Conservation (phyloP, 1,284 basidiomycete genomes). For the Leccinum subrobustum region DNA sequence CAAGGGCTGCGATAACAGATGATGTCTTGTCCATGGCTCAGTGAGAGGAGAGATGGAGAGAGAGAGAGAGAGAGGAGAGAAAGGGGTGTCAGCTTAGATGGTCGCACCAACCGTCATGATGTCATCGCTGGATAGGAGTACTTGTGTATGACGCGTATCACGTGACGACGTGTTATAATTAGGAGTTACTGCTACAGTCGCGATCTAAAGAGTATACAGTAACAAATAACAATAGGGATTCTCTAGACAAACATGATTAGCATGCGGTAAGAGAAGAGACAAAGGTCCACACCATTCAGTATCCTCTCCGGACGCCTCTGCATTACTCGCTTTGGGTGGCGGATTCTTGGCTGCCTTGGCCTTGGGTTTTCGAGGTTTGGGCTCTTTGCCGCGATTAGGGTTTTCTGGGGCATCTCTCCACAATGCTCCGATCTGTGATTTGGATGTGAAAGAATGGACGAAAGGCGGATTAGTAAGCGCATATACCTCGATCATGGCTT, state of each 20-base stretch:
- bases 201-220: background rate
- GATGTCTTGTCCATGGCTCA: constrained; percentile 55
- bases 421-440: constrained; percentile 46
- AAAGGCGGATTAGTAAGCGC: constrained; percentile 11
- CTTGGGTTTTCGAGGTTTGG: constrained; percentile 42
- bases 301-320: constrained; percentile 25
- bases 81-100: constrained; percentile 1
- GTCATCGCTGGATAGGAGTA: constrained; percentile 17
- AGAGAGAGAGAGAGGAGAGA: background rate
- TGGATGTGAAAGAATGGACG: constrained; percentile 11
- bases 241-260: background rate
- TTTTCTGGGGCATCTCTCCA: constrained; percentile 60
- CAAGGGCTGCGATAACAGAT: constrained; percentile 58
- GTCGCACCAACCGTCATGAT: background rate
- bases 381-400: constrained; percentile 53
- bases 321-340: constrained; percentile 25
- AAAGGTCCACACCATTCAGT: constrained; percentile 17
- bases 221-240: constrained; percentile 4
- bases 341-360: constrained; percentile 14
- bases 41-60: background rate
- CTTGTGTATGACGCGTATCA: background rate
- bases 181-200: background rate
- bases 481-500: constrained; percentile 51
- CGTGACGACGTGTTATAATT: constrained; percentile 7
- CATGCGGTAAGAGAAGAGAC: background rate